Conservation (phyloP, 1,139 yeast genomes). For the Magnusiomyces ingens region DNA sequence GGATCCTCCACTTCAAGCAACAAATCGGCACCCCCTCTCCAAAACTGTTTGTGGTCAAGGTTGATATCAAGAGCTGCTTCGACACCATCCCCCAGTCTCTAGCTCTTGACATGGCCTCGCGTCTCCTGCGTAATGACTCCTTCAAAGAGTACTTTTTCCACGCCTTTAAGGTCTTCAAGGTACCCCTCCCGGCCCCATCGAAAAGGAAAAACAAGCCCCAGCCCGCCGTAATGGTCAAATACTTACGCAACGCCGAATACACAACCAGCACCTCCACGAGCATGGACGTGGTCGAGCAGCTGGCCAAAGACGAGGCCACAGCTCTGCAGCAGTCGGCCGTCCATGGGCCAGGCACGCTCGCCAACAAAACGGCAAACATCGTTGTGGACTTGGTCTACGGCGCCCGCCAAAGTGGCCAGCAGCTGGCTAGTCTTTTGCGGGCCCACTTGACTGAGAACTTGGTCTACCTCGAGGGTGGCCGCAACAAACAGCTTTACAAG, state of each 20-base stretch:
- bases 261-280: neutral
- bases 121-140: neutral
- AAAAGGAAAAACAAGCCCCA: neutral
- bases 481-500: constrained; percentile 30
- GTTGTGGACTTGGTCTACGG: constrained; percentile 12
- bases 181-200: neutral
- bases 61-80: constrained; percentile 75
- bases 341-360: neutral
- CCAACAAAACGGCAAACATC: constrained; percentile 7
- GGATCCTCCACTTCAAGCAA: constrained; percentile 19
- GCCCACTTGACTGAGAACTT: constrained; percentile 40
- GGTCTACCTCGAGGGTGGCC: constrained; percentile 31
- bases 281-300: neutral
- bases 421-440: constrained; percentile 23
- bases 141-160: constrained; percentile 2
- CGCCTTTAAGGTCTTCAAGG: neutral
- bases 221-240: neutral
- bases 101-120: constrained; percentile 27
- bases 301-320: constrained; percentile 1
- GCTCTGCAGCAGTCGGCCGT: neutral
- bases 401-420: constrained; percentile 8
- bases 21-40: constrained; percentile 27
- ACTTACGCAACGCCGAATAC: neutral
- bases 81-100: constrained; percentile 59
- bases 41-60: constrained; percentile 49